These are phyloP conservation scores for Pseudogymnoascus sp. DNA, from an alignment of 2,329 filamentous ascomycete species.

Conservation along the genomic window DNA sequence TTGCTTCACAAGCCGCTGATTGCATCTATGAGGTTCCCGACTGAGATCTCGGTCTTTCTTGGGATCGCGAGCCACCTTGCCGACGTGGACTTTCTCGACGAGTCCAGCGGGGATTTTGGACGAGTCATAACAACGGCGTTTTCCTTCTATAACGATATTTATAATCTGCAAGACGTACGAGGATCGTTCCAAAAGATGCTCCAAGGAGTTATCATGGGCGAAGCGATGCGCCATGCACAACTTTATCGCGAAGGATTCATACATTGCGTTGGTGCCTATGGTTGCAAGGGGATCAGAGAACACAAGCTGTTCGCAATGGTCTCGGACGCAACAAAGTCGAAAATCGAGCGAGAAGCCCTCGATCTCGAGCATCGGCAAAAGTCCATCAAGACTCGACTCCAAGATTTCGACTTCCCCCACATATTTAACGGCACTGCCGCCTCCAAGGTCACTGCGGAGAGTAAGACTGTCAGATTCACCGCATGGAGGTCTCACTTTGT, in stretches of 20 bases:
- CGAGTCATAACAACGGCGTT: constrained; percentile 58
- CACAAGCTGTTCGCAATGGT: constrained; percentile 66
- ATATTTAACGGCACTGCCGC: constrained; percentile 83
- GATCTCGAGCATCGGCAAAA: constrained; percentile 69
- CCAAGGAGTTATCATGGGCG: constrained; percentile 81
- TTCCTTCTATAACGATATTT: constrained; percentile 67
- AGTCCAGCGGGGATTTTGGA: constrained; percentile 53
- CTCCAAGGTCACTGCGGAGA: constrained; percentile 70
- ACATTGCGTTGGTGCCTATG: constrained; percentile 82
- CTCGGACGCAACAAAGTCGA: constrained; percentile 62
- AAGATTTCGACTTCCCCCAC: constrained; percentile 84
- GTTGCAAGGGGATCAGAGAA: constrained; percentile 37
- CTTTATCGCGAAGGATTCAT: constrained; percentile 90
- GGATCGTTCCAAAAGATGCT: constrained; percentile 80
- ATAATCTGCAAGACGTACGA: constrained; percentile 71
- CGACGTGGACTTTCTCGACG: constrained; percentile 50
- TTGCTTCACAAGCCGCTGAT: constrained; percentile 57
- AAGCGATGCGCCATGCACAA: constrained; percentile 72
- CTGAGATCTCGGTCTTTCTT: constrained; percentile 47
- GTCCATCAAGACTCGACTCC: constrained; percentile 64
- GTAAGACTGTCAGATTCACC: constrained; percentile 74
- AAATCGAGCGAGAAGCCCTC: constrained; percentile 74
- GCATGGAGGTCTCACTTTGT: constrained; percentile 71
- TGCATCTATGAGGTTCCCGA: constrained; percentile 46
- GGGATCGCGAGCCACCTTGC: constrained; percentile 47